These are phyloP conservation scores for Mucor mucedo DNA, from an alignment of 371 early-diverging fungal species.

Conservation along the genomic window DNA sequence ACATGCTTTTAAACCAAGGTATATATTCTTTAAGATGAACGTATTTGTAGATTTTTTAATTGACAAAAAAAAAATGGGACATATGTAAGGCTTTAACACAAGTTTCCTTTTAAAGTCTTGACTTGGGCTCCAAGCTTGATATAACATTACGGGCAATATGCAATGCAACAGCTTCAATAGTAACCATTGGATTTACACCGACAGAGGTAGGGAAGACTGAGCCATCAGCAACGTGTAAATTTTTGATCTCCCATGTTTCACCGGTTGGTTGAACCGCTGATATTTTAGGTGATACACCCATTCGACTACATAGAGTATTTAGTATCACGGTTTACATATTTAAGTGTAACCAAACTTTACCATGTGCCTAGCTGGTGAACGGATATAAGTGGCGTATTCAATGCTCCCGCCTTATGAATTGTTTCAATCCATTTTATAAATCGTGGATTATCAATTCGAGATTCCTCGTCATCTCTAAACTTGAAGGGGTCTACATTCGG, in stretches of 20 bases:
- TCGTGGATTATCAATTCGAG: slow-evolving; percentile 40
- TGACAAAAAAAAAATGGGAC: no score
- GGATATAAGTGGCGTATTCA: slow-evolving; percentile 16
- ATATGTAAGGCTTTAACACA: no score
- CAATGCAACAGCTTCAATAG: slow-evolving; percentile 37
- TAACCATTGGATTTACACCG: slow-evolving; percentile 70
- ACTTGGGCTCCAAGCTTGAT: no score
- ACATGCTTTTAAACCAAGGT: no score
- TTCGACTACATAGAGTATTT: slow-evolving; percentile 45
- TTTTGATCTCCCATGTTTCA: slow-evolving; percentile 73
- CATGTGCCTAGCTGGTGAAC: slow-evolving; percentile 68
- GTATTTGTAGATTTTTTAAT: no score
- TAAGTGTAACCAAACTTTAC: slow-evolving; percentile 28
- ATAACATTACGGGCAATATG: no score
- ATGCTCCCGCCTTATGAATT: slow-evolving; percentile 25
- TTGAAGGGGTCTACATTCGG: slow-evolving; percentile 41
- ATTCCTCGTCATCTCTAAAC: slow-evolving; percentile 33
- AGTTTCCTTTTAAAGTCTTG: no score
- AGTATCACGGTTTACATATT: no score
- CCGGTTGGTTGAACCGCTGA: slow-evolving; percentile 64
- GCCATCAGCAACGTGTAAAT: slow-evolving; percentile 72
- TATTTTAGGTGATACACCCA: slow-evolving; percentile 55
- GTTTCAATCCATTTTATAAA: slow-evolving; percentile 35
- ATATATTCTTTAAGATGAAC: no score
- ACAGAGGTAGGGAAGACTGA: slow-evolving; percentile 69